phyloP scores from a whole-genome alignment of 2,329 filamentous ascomycete genomes.

The Elsinoe batatas region DNA sequence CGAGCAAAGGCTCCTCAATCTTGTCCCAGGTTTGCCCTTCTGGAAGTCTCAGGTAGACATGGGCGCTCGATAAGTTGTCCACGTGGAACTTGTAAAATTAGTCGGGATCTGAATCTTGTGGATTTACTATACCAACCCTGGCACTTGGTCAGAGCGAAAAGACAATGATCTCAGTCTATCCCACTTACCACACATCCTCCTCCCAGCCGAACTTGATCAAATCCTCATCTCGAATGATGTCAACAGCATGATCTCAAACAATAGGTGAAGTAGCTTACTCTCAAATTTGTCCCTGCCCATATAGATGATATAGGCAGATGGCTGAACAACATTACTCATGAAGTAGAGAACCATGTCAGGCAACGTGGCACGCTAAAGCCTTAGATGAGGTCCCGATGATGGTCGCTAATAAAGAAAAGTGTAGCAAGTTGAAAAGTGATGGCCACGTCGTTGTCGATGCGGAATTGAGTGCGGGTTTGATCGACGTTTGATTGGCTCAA shows the following conservation, averaged over 20 bases:
- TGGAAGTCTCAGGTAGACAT: slow-evolving; percentile 82
- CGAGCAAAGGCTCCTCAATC: slow-evolving; percentile 64
- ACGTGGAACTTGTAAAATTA: slow-evolving; percentile 65
- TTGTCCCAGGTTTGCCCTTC: slow-evolving; percentile 75
- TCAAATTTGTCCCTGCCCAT: slow-evolving; percentile 99
- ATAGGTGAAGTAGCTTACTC: slow-evolving; percentile 47
- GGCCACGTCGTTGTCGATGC: too few relatives aligned
- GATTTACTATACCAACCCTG: too few relatives aligned
- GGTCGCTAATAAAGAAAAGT: too few relatives aligned
- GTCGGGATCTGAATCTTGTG: too few relatives aligned
- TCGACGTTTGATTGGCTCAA: too few relatives aligned
- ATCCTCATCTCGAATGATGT: slow-evolving; percentile 66
- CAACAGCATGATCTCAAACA: slow-evolving; percentile 17
- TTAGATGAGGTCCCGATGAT: too few relatives aligned
- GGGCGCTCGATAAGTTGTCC: slow-evolving; percentile 92
- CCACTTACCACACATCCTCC: slow-evolving; percentile 77
- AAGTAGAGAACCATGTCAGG: slow-evolving; percentile 85
- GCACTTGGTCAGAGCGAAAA: not conserved
- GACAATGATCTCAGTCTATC: slow-evolving; percentile 23
- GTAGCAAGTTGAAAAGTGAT: too few relatives aligned
- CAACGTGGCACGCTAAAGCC: too few relatives aligned
- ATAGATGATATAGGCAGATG: slow-evolving; percentile 82
- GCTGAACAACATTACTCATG: slow-evolving; percentile 72
- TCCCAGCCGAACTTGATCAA: slow-evolving; percentile 91
- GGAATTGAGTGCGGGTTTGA: too few relatives aligned